Evolutionary conservation across 2,329 filamentous ascomycete genomes (phyloP).

Genomic region (Ophiosphaerella narmari): DNA sequence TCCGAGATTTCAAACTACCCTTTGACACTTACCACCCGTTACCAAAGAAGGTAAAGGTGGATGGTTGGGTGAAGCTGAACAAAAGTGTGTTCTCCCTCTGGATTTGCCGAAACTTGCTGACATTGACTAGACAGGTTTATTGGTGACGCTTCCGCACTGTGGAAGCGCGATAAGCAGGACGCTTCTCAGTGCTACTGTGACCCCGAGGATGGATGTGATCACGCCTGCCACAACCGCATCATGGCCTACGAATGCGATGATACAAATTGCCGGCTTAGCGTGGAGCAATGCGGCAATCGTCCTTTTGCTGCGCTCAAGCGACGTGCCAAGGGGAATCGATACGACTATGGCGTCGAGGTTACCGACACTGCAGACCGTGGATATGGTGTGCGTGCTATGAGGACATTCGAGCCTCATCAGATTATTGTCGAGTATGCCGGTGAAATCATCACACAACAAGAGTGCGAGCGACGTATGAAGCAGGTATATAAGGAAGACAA

Average conservation of each 20-base stretch:
- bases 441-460: conserved; percentile 93
- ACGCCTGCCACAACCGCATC: conserved; percentile 89
- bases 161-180: conserved; percentile 79
- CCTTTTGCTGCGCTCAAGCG: conserved; percentile 80
- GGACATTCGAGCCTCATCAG: conserved; percentile 83
- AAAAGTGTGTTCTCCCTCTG: conserved; percentile 67
- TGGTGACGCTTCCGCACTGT: conserved; percentile 77
- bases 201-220: conserved; percentile 76
- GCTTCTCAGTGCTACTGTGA: conserved; percentile 65
- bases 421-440: conserved; percentile 99
- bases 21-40: conserved; percentile 89
- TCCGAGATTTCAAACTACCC: conserved; percentile 84
- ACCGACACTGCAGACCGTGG: conserved; percentile 88
- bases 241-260: conserved; percentile 98
- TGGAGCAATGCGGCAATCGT: conserved; percentile 79
- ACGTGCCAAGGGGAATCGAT: conserved; percentile 74
- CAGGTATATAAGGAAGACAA: conserved; percentile 92
- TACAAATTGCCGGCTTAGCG: conserved; percentile 80
- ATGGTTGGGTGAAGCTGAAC: conserved; percentile 89
- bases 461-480: conserved; percentile 92
- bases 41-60: conserved; percentile 83
- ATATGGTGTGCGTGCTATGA: conserved; percentile 88
- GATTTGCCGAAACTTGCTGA: conserved; percentile 15
- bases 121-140: conserved; percentile 76
- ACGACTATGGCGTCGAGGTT: conserved; percentile 91